Evolutionary conservation across 1,284 basidiomycete genomes (phyloP).

Genomic region (Trichosporon coremiiforme): DNA sequence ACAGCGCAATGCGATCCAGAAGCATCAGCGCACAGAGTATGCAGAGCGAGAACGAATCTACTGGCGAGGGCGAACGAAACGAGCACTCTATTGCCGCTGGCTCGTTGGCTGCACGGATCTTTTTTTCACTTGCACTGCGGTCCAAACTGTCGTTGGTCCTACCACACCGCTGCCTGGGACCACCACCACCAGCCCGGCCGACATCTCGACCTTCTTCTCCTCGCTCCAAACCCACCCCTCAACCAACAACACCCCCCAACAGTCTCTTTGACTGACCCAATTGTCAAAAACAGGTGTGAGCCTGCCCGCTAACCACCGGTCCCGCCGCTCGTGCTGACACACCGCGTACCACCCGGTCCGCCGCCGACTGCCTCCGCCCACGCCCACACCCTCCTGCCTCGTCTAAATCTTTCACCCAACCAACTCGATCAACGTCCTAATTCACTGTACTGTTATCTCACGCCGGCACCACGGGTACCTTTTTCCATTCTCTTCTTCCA

Average conservation of each 20-base stretch:
- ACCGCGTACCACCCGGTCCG: slow-evolving; percentile 10
- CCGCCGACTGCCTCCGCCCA: neutral
- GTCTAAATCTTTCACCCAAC: slow-evolving; percentile 16
- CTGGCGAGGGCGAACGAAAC: slow-evolving; percentile 8
- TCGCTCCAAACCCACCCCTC: slow-evolving; percentile 13
- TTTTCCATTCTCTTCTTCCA: slow-evolving; percentile 9
- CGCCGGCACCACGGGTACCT: neutral
- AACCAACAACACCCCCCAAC: slow-evolving; percentile 8
- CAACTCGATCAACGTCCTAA: neutral
- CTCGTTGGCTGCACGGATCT: slow-evolving; percentile 16
- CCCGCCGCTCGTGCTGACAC: slow-evolving; percentile 20
- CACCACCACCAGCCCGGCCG: slow-evolving; percentile 13
- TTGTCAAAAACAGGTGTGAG: slow-evolving; percentile 18
- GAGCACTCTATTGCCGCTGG: slow-evolving; percentile 10
- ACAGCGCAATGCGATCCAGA: neutral
- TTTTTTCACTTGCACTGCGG: slow-evolving; percentile 13
- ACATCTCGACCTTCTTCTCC: slow-evolving; percentile 17
- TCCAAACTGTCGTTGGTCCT: slow-evolving; percentile 6
- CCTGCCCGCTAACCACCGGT: neutral
- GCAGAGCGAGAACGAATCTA: slow-evolving; percentile 1
- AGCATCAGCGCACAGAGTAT: neutral
- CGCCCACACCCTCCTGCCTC: neutral
- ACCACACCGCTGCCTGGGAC: slow-evolving; percentile 4
- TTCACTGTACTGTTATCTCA: neutral
- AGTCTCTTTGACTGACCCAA: slow-evolving; percentile 12